Base-by-base conservation (phyloP, 306 rosid species). In the Acacia confusa region DNA sequence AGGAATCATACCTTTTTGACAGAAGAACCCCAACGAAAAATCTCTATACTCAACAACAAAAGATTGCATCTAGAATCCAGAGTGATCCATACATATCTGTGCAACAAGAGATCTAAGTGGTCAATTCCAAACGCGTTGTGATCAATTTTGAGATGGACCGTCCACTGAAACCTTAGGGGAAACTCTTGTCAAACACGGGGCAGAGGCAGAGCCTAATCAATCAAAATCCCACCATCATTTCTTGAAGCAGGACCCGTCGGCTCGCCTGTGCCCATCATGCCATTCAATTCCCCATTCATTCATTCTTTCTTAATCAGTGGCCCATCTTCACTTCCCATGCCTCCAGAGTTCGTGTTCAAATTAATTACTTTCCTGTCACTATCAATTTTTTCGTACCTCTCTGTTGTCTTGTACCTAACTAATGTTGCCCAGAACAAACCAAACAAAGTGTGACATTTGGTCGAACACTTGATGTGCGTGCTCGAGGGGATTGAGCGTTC, bases 61-160 rank as follows among this genome's bases (percentile, higher is more conserved):
- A 79, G 40, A 71, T 71, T 66, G 65, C 41, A 28, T 70, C 70
- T 75, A 79, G 85, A 80, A 85, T 76, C 34, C 82, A 72, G 82
- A 78, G 68, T 79, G 40, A 36, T 36, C 6, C 80, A 87, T 86
- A 90, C 79, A 87, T 83, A 90, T 84, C 83, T 83, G 82, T 80
- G 81, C 83, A 82, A 83, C 82, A 75, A 83, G 80, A 87, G 74
- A 86, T 86, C 84, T 68, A 79, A 70, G 67, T 20, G 69, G 92
- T 89, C 90, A 81, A 89, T 88, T 89, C 77, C 19, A 57, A 72
- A 79, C 88, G 84, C 86, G 91, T 73, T 77, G 71, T 53, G 72
- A 86, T 85, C 83, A 48, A 86, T 76, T 55, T 85, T 75, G 76
- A 82, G 55, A 75, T 88, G 91, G 93, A 89, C 93, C 87, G 89